These are phyloP conservation scores for Lepidium africanum DNA, from an alignment of 345 rosid species.

Conservation along the genomic window DNA sequence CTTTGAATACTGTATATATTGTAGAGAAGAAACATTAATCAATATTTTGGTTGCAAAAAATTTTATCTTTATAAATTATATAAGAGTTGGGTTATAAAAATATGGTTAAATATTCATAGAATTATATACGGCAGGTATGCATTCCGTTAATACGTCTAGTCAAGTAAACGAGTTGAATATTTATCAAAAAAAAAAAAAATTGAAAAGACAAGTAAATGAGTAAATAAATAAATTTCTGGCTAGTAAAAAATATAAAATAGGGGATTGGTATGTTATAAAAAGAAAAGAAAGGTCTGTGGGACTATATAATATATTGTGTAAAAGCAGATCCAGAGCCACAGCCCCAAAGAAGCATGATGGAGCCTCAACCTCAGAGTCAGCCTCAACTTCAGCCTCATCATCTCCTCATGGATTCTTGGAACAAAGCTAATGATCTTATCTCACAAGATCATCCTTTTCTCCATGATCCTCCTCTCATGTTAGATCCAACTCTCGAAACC, in stretches of 20 bases:
- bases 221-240: background rate
- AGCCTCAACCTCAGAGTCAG: background rate
- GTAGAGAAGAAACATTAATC: too few relatives aligned
- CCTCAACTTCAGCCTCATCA: background rate
- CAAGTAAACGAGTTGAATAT: background rate
- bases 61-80: too few relatives aligned
- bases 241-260: background rate
- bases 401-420: constrained; percentile 21
- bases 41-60: too few relatives aligned
- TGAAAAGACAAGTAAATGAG: background rate
- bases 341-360: constrained; percentile 21
- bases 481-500: constrained; percentile 25
- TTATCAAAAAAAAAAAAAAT: too few relatives aligned
- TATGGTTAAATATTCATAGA: too few relatives aligned
- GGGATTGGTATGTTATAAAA: constrained; percentile 5
- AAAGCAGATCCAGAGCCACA: constrained; percentile 17
- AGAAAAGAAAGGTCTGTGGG: constrained; percentile 10
- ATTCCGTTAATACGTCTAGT: background rate
- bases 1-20: too few relatives aligned
- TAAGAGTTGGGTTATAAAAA: too few relatives aligned
- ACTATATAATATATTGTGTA: background rate
- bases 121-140: background rate
- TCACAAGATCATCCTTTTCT: constrained; percentile 24
- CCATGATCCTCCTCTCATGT: constrained; percentile 27
- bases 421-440: constrained; percentile 26